Evolutionary conservation across 2,329 filamentous ascomycete genomes (phyloP).

Genomic region (Aspergillus sp.): DNA sequence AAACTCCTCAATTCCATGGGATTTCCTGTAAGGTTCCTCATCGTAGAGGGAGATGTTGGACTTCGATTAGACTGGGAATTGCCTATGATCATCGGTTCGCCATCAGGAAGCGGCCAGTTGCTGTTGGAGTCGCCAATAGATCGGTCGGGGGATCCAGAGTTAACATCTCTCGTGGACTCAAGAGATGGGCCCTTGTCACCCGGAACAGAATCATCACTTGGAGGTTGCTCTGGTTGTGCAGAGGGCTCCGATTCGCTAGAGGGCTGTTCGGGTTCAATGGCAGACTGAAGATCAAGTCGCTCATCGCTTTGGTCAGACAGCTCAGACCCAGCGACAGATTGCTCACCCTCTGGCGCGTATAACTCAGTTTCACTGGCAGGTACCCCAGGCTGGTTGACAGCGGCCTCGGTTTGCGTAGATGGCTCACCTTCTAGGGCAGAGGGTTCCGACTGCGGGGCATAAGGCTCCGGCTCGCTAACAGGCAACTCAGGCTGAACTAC

Average conservation of each 20-base stretch:
- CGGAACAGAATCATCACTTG: constrained; percentile 1
- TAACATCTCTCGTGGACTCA: constrained; percentile 3
- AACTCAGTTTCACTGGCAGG: background rate
- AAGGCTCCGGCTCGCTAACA: background rate
- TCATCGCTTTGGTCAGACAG: background rate
- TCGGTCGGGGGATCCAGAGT: background rate
- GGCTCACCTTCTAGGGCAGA: background rate
- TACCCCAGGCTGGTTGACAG: background rate
- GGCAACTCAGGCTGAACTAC: background rate
- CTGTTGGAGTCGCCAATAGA: constrained; percentile 1
- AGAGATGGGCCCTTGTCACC: background rate
- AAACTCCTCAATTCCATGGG: background rate
- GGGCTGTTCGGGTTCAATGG: background rate
- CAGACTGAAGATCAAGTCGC: background rate
- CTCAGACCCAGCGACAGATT: background rate
- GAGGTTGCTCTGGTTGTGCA: background rate
- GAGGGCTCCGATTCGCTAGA: background rate
- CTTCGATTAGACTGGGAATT: background rate
- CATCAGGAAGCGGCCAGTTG: constrained; percentile 16
- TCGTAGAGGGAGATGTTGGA: background rate
- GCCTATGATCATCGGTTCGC: background rate
- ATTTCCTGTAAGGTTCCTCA: too few relatives aligned
- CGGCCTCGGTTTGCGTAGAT: background rate
- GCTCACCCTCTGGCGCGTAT: background rate
- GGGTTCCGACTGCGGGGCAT: background rate